phyloP scores from a whole-genome alignment of 1,284 basidiomycete genomes.

The Marasmius oreades region DNA sequence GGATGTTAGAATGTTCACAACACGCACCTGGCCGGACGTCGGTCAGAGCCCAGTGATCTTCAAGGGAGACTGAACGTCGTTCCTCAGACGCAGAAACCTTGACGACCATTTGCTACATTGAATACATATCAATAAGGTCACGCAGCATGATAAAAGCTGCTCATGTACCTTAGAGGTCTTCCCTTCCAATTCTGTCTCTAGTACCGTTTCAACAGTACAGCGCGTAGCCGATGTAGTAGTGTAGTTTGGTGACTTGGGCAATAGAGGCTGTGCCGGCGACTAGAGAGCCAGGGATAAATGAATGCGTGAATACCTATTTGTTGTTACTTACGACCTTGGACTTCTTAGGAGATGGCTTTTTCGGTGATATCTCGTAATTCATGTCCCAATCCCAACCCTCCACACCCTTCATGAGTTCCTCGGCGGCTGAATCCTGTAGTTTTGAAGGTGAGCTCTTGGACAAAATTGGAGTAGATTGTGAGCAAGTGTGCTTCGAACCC shows the following conservation, averaged over 20 bases:
- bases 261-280: not conserved
- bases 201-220: conserved; percentile 46
- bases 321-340: not conserved
- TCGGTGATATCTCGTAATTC: conserved; percentile 32
- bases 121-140: conserved; percentile 12
- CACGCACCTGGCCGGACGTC: conserved; percentile 52
- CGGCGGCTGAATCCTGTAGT: conserved; percentile 19
- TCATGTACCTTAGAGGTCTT: conserved; percentile 36
- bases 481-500: conserved; percentile 5
- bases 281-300: not conserved
- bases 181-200: conserved; percentile 24
- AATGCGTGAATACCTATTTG: not conserved
- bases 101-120: conserved; percentile 39
- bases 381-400: conserved; percentile 42
- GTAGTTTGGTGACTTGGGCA: conserved; percentile 16
- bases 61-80: conserved; percentile 46
- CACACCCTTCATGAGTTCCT: not conserved
- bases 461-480: conserved; percentile 1
- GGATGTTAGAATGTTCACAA: not conserved
- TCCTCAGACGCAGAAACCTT: conserved; percentile 37
- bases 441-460: conserved; percentile 11
- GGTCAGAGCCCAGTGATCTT: conserved; percentile 64
- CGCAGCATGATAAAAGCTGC: conserved; percentile 8
- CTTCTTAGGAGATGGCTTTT: conserved; percentile 16
- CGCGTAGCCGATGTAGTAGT: conserved; percentile 39